Base-by-base conservation (phyloP, 139 green algal genomes). In the Deuterostichococcus epilithicus region DNA sequence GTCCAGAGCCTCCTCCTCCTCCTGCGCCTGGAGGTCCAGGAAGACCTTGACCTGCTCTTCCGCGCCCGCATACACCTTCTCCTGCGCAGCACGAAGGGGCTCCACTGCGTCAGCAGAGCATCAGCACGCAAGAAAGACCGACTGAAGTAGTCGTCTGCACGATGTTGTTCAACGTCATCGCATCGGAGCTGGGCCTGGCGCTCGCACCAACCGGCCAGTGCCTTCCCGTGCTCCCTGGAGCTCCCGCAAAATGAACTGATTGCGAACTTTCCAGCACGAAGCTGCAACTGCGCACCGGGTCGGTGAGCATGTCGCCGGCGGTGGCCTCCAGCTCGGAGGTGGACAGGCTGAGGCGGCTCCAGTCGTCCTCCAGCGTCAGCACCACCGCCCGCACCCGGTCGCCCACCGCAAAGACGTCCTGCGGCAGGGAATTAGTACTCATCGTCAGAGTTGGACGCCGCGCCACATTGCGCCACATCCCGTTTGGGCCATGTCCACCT, bases 241-340 rank as follows among this genome's bases (percentile, higher is more conserved):
- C 63, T 13, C n/a, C 18, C 4, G 28, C 15, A 25, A 47, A 78
- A 23, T 30, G 38, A 35, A 35, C 4, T 45, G 28, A 25, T 33
- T 5, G 26, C 6, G 22, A 5, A 69, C 15, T 39, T 75, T 10
- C 6, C 36, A 75, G 3, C 13, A 60, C 20, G 47, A 36, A 58
- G 52, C 5, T 83, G 68, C 34, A 81, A 84, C 25, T 86, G 5
- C 13, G 22, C 45, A 90, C 77, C 75, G 80, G 86, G 68, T 92
- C 78, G 18, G 60, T 42, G 45, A 92, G 63, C 70, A 94, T 86
- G 60, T 91, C 84, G 3, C 89, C 89, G 3, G 78, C 63, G 3
- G 79, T 42, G 2, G 60, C 78, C 69, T 94, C 89, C 36, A 94
- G 78, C 38, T 91, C 89, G 25, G 83, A 77, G 15, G 85, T 90